These are phyloP conservation scores for Digitaria exilis DNA, from an alignment of 202 grass and related monocot species.

Conservation along the genomic window DNA sequence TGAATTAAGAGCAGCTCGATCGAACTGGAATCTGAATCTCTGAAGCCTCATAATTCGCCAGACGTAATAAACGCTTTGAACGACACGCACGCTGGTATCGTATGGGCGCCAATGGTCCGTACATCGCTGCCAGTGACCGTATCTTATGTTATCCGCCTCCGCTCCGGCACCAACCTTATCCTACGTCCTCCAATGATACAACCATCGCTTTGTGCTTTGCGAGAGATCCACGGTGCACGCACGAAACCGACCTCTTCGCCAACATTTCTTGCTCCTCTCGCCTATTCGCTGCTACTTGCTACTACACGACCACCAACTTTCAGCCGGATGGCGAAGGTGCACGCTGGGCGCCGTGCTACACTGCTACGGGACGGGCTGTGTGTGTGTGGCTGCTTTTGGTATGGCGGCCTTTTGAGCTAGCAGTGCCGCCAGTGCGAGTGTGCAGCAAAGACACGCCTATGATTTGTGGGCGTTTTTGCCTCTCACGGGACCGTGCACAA, in stretches of 20 bases:
- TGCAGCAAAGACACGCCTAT: not conserved
- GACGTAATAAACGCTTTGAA: not conserved
- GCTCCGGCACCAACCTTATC: conserved; percentile 23
- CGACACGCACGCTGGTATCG: not conserved
- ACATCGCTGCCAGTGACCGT: not conserved
- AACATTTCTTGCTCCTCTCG: not conserved
- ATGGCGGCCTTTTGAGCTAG: not conserved
- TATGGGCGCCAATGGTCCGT: not conserved
- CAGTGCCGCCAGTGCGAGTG: not conserved
- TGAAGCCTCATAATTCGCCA: not conserved
- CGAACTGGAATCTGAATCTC: not conserved
- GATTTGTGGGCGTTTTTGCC: not conserved
- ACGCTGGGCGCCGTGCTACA: no score
- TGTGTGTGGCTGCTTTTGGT: not conserved
- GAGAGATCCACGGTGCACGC: conserved; percentile 26
- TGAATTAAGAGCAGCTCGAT: not conserved
- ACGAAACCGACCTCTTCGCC: conserved; percentile 26
- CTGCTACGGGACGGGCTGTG: no score
- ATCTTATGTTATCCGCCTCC: conserved; percentile 15
- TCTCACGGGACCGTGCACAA: not conserved
- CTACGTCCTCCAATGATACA: conserved; percentile 22
- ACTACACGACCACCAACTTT: no score
- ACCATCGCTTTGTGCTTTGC: not conserved
- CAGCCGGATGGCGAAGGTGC: no score
- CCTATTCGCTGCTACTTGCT: not conserved